Evolutionary conservation across 371 early-diverging fungal species (phyloP), one percentile per base, ranked within the genome.

Genomic region (Mucor lusitanicus): DNA sequence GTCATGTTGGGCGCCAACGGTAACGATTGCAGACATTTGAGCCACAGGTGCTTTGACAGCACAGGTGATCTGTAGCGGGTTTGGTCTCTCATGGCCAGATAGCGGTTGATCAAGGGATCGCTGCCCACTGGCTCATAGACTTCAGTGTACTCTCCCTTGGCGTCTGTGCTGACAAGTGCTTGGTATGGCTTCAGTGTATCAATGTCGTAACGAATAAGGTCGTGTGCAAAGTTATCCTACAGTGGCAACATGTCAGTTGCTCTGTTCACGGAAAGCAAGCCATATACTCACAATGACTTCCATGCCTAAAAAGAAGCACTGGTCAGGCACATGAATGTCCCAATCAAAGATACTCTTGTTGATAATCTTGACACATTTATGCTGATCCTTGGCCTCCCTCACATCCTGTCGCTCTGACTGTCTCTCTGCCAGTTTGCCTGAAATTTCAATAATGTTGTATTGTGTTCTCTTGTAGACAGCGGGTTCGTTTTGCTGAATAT

Each of bases 151-250:
- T 95, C 89, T 28, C 92, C 89, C 40, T 91, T 85, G 13, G 87
- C 85, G 63, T 93, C 91, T 28, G 88, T 86, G 17, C 89, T 78
- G 13, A 96, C 95, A 30, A 94, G 65, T 1, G 89, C 95, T 73
- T 95, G 94, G 25, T 82, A 74, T 0, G 96, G 91, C 55, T 82
- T 83, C 25, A 81, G 81, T 0, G 86, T 89, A 1, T 77, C 78
- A 19, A 72, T 68, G 70, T 94, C 90, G 71, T 94, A 95, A 7
- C 96, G 87, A 37, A 97, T 88, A 32, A 95, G 69, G 72, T 97
- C 98, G 68, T 97, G 97, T 0, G 97, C 85, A 71, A 97, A 93
- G 68, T 96, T 96, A 71, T 95, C 95, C 86, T 91, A 54, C 32
- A 9, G 19, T 6, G 5, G 4, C 3, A 40, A 3, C 40, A 17